A percentile compares a stretch with the other conserved stretches of the same genome.
Conservation (phyloP, 2,329 filamentous ascomycete species). For the Colletotrichum liaoningense region DNA sequence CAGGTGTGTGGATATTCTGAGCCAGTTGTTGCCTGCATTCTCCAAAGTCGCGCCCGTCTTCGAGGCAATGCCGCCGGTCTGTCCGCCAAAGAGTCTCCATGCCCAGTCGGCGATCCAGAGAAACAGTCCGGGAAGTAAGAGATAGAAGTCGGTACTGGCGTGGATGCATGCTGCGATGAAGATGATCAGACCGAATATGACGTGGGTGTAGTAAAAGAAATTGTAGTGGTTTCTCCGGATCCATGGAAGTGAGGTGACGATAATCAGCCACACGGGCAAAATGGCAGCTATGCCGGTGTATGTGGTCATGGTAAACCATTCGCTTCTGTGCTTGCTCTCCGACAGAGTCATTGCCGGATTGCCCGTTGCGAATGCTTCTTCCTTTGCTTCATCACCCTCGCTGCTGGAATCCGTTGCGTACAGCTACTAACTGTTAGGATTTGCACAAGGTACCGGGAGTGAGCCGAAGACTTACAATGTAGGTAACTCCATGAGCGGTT, state of each 20-base stretch:
- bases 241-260: slow-evolving; percentile 28
- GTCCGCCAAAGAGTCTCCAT: slow-evolving; percentile 28
- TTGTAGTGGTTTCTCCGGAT: slow-evolving; percentile 35
- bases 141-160: slow-evolving; percentile 37
- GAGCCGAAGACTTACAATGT: slow-evolving; percentile 18
- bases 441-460: background rate
- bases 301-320: slow-evolving; percentile 18
- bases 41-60: slow-evolving; percentile 18
- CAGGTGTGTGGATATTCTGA: background rate
- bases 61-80: background rate
- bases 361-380: slow-evolving; percentile 26
- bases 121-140: slow-evolving; percentile 31
- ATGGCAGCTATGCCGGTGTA: slow-evolving; percentile 28
- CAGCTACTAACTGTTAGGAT: background rate
- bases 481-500: slow-evolving; percentile 25
- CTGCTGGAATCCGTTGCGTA: slow-evolving; percentile 3
- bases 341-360: slow-evolving; percentile 33
- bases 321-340: slow-evolving; percentile 10
- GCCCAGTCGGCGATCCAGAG: slow-evolving; percentile 29
- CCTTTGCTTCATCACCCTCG: slow-evolving; percentile 13
- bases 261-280: slow-evolving; percentile 13
- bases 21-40: background rate
- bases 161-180: slow-evolving; percentile 29
- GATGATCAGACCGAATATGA: slow-evolving; percentile 14
- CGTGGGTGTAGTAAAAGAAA: slow-evolving; percentile 35